These are phyloP conservation scores for Aspergillus fijiensis DNA, from an alignment of 2,329 filamentous ascomycete species.

Conservation along the genomic window DNA sequence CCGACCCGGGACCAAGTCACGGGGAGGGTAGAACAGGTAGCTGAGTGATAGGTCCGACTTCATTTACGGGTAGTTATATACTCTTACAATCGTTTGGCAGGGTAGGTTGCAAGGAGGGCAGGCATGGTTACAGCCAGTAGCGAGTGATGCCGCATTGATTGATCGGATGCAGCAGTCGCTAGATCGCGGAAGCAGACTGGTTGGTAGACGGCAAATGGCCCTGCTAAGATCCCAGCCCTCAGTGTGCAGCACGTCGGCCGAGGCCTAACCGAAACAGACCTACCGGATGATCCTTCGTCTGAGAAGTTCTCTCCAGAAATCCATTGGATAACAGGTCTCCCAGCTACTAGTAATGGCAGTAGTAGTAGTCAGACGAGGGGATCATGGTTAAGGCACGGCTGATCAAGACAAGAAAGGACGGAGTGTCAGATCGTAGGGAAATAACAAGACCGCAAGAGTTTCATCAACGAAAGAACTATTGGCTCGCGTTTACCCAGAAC, in stretches of 20 bases:
- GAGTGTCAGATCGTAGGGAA: background rate
- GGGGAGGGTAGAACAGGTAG: background rate
- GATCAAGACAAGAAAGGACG: background rate
- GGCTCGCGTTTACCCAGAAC: constrained; percentile 14
- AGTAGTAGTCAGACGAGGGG: constrained; percentile 1
- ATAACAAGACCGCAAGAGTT: constrained; percentile 2
- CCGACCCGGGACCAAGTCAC: background rate
- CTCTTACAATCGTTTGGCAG: background rate
- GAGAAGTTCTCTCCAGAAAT: background rate
- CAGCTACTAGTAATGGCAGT: background rate
- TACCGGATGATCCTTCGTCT: constrained; percentile 13
- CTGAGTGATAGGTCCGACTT: too few relatives aligned
- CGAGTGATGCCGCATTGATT: background rate
- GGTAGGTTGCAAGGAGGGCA: background rate
- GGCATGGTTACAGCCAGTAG: background rate
- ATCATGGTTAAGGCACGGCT: background rate
- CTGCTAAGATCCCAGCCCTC: constrained; percentile 13
- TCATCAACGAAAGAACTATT: constrained; percentile 10
- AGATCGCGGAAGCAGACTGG: background rate
- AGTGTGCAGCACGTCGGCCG: constrained; percentile 12
- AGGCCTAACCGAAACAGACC: constrained; percentile 20
- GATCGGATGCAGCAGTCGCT: background rate
- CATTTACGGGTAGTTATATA: background rate
- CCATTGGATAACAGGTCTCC: constrained; percentile 11
- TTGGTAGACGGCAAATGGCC: constrained; percentile 1